Evolutionary conservation across 2,329 filamentous ascomycete species (phyloP), one percentile per base, ranked within the genome.

Genomic region (Aspergillus chevalieri): DNA sequence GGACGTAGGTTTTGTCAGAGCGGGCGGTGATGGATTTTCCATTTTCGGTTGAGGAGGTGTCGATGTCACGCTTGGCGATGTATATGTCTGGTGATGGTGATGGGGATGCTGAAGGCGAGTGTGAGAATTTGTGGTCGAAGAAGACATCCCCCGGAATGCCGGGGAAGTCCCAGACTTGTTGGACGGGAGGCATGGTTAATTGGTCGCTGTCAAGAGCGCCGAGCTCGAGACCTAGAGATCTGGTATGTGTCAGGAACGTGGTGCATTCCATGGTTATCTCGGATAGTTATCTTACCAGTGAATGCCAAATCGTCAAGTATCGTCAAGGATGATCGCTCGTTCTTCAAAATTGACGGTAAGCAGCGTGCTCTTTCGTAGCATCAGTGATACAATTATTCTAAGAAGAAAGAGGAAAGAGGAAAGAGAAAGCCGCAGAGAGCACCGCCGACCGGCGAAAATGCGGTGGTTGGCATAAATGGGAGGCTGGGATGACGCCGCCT

Each of bases 401-500:
- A 14, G 3, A 41, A 22, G 17, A 34, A 19, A 19, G 21, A 15
- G 15, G 7, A 19, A 45, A 22, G 9, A 8, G 24, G n/a, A 33
- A 34, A 49, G 49, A 33, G 39, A 52, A 50, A 52, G 48, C 44
- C 43, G 43, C 45, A 14, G 36, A 21, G 43, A 17, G 33, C 24
- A 44, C 44, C 33, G 43, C 36, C 43, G 38, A 44, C 47, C 15
- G 38, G 8, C 10, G 47, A 59, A 69, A 69, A 54, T 64, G 59
- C 51, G 66, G 66, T 66, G 66, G 66, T 68, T 69, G 66, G 62
- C 61, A 56, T 49, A 56, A 56, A 53, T 53, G 51, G 52, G 62
- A 67, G 66, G 67, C 64, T 68, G 66, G 66, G 66, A 50, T 54
- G 54, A 51, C 52, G 60, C 60, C 52, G 60, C 60, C 58, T 61